phyloP scores from a whole-genome alignment of 78 protist genomes.

The Ministeria vibrans region DNA sequence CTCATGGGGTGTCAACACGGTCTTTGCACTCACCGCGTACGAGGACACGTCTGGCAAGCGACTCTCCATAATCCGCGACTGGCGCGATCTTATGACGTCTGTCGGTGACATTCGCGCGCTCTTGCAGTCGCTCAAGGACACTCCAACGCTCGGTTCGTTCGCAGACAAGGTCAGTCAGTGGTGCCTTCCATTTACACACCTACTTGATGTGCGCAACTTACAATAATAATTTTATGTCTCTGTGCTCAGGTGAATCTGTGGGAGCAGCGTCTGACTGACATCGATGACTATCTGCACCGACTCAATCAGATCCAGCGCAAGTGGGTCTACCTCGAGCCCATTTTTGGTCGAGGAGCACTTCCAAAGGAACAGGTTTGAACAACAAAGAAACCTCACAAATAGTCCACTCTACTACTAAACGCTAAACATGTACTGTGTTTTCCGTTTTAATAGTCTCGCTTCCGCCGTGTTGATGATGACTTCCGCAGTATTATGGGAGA shows the following conservation, averaged over 20 bases:
- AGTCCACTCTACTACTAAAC: no score
- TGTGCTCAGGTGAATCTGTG: no score
- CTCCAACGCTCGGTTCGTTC: constrained; percentile 33
- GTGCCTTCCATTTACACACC: no score
- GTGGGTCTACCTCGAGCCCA: constrained; percentile 91
- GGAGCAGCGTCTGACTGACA: constrained; percentile 32
- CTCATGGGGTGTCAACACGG: constrained; percentile 26
- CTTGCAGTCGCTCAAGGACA: constrained; percentile 59
- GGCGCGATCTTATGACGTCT: constrained; percentile 64
- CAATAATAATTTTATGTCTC: no score
- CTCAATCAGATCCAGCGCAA: constrained; percentile 72
- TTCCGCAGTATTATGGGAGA: constrained; percentile 43
- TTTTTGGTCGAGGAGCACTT: constrained; percentile 75
- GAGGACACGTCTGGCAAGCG: background rate
- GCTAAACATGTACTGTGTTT: no score
- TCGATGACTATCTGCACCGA: constrained; percentile 33
- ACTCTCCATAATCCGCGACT: constrained; percentile 58
- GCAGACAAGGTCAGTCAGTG: background rate
- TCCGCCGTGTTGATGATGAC: constrained; percentile 61
- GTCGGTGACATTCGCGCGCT: constrained; percentile 72
- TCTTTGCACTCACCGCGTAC: constrained; percentile 24
- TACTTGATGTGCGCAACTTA: no score
- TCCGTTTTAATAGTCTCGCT: no score
- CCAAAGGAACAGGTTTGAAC: constrained; percentile 76
- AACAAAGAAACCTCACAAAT: no score